Conservation (phyloP, 768 basidiomycete genomes). For the Ramaria rubella region DNA sequence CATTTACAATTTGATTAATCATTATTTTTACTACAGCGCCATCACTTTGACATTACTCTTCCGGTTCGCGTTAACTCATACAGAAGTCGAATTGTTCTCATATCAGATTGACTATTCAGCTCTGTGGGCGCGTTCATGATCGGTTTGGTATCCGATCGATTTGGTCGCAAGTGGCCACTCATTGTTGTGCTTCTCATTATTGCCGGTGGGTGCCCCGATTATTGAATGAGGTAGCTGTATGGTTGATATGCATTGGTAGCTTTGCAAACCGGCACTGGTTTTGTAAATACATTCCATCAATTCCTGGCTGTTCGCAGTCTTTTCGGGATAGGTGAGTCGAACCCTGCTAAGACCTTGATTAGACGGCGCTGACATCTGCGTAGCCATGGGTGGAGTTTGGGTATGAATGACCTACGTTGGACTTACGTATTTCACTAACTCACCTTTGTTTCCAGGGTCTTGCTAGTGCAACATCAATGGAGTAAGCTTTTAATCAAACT, state of each 20-base stretch:
- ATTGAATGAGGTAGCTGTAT: neutral
- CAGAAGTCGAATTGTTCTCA: too few relatives aligned
- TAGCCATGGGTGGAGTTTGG: conserved; percentile 24
- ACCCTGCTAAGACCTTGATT: too few relatives aligned
- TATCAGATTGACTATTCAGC: neutral
- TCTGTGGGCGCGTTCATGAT: conserved; percentile 26
- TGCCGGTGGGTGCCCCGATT: conserved; percentile 4
- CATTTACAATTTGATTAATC: neutral
- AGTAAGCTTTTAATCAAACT: neutral
- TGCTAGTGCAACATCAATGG: conserved; percentile 8
- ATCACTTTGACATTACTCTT: conserved; percentile 40
- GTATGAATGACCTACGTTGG: too few relatives aligned
- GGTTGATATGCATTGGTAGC: conserved; percentile 33
- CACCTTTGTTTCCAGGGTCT: neutral
- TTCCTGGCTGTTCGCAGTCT: conserved; percentile 34
- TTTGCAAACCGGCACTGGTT: conserved; percentile 30
- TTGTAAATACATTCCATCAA: conserved; percentile 28
- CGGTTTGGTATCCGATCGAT: conserved; percentile 34
- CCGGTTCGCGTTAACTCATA: conserved; percentile 22
- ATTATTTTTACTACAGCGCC: conserved; percentile 3
- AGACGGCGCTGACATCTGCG: too few relatives aligned
- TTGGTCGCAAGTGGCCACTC: conserved; percentile 40
- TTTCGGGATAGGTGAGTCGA: conserved; percentile 27
- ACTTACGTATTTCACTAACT: too few relatives aligned
- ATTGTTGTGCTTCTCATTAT: conserved; percentile 27